Percentiles rank a stretch among this genome's conserved stretches.
Evolutionary conservation across 306 rosid species (phyloP).

Genomic region (Rubus parviflorus): DNA sequence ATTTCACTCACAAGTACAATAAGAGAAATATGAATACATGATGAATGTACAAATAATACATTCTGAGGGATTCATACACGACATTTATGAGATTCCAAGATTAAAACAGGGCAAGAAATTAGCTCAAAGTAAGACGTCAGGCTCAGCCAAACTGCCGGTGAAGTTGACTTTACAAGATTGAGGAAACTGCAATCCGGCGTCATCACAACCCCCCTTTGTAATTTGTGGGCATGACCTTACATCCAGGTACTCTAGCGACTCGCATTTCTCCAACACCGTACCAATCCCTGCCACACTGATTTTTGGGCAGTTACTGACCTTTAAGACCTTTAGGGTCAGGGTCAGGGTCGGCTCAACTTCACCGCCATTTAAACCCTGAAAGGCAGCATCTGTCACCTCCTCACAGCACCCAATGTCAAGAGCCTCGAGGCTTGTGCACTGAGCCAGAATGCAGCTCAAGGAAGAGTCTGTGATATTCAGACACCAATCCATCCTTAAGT

Average conservation of each 20-base stretch:
- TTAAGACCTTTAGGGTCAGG: slow-evolving; percentile 58
- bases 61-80: neutral
- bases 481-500: slow-evolving; percentile 96
- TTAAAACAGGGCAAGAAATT: neutral
- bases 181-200: slow-evolving; percentile 75
- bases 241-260: slow-evolving; percentile 66
- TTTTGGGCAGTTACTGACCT: slow-evolving; percentile 81
- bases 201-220: slow-evolving; percentile 72
- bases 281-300: slow-evolving; percentile 72
- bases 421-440: slow-evolving; percentile 72
- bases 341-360: slow-evolving; percentile 38
- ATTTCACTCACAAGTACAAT: neutral
- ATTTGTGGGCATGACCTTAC: slow-evolving; percentile 83
- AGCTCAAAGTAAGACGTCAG: slow-evolving; percentile 39
- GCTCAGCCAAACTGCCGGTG: slow-evolving; percentile 62
- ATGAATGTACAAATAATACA: slow-evolving; percentile 14
- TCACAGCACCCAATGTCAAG: slow-evolving; percentile 91
- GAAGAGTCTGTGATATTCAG: slow-evolving; percentile 69
- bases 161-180: slow-evolving; percentile 72
- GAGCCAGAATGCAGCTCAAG: slow-evolving; percentile 57
- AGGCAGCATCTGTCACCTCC: slow-evolving; percentile 86
- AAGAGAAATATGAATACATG: slow-evolving; percentile 1
- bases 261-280: slow-evolving; percentile 62
- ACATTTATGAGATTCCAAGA: neutral
- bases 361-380: slow-evolving; percentile 48